Evolutionary conservation across 2,329 filamentous ascomycete genomes (phyloP).

Genomic region (Berkeleyomyces basicola): DNA sequence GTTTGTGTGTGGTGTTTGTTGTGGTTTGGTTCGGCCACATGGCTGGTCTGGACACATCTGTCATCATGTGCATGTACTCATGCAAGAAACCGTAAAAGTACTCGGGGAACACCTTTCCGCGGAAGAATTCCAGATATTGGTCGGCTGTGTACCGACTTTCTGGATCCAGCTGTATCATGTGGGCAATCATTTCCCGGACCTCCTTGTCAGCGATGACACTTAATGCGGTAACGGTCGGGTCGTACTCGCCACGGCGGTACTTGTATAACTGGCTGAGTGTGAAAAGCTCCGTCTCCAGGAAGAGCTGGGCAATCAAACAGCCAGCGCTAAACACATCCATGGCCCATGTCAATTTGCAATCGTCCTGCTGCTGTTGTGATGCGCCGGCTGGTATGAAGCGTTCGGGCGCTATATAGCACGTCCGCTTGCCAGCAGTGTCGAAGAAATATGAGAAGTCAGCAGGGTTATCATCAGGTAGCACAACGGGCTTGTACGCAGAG

Average conservation of each 20-base stretch:
- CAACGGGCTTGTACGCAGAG: conserved; percentile 83
- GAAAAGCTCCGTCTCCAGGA: conserved; percentile 91
- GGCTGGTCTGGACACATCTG: conserved; percentile 47
- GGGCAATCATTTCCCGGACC: conserved; percentile 72
- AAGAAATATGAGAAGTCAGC: conserved; percentile 98
- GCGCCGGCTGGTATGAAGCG: conserved; percentile 57
- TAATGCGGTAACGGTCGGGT: conserved; percentile 64
- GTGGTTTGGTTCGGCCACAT: conserved; percentile 53
- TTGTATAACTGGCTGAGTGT: conserved; percentile 92
- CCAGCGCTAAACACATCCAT: conserved; percentile 98
- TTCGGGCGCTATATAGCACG: conserved; percentile 90
- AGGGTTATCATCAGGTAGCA: conserved; percentile 88
- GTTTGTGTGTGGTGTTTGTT: conserved; percentile 38
- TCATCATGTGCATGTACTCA: conserved; percentile 93
- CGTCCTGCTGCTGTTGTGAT: conserved; percentile 22
- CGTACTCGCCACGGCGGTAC: conserved; percentile 83
- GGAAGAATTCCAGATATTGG: conserved; percentile 85
- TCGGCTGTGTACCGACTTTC: conserved; percentile 85
- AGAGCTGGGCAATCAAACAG: conserved; percentile 91
- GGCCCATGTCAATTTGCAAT: conserved; percentile 58
- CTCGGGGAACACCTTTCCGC: conserved; percentile 77
- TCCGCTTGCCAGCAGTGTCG: conserved; percentile 76
- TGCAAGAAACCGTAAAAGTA: conserved; percentile 98
- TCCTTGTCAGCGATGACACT: conserved; percentile 77
- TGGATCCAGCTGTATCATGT: conserved; percentile 93